phyloP scores from a whole-genome alignment of 176 grass and related monocot species.

The Cymbopogon citratus region DNA sequence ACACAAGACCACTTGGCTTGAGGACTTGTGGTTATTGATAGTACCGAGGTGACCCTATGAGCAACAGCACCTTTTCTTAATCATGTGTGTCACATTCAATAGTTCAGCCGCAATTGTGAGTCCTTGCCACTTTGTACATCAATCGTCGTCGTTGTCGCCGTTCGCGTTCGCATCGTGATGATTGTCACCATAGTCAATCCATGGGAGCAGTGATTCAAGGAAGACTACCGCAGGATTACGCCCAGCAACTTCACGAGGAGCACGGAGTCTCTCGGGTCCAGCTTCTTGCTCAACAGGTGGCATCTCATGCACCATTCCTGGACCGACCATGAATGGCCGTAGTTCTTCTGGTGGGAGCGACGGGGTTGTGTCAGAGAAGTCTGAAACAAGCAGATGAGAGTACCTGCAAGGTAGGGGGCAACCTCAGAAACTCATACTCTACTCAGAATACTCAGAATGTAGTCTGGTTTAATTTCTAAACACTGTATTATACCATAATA shows the following conservation, averaged over 20 bases:
- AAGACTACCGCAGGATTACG: slow-evolving; percentile 74
- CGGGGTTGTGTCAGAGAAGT: slow-evolving; percentile 82
- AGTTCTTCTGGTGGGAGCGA: slow-evolving; percentile 91
- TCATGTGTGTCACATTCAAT: background rate
- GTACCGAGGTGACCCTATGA: background rate
- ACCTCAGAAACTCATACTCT: slow-evolving; percentile 15
- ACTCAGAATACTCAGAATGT: background rate
- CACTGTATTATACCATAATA: background rate
- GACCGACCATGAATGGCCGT: slow-evolving; percentile 75
- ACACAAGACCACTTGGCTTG: slow-evolving; percentile 5
- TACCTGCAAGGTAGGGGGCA: slow-evolving; percentile 58
- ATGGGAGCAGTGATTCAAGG: slow-evolving; percentile 88
- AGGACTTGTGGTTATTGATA: background rate
- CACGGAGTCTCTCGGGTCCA: slow-evolving; percentile 42
- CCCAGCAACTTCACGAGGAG: slow-evolving; percentile 62
- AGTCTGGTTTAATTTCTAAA: background rate
- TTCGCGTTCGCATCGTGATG: slow-evolving; percentile 35
- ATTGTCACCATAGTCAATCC: slow-evolving; percentile 68
- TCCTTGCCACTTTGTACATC: background rate
- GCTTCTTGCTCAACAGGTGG: slow-evolving; percentile 44
- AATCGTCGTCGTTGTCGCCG: slow-evolving; percentile 32
- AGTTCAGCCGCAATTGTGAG: background rate
- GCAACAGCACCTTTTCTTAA: slow-evolving; percentile 1
- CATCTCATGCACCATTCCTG: slow-evolving; percentile 64
- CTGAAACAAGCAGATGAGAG: slow-evolving; percentile 90